A percentile compares a stretch with the other conserved stretches of the same genome.
Evolutionary conservation across 2,329 filamentous ascomycete genomes (phyloP).

Genomic region (Aspergillus tamarii): DNA sequence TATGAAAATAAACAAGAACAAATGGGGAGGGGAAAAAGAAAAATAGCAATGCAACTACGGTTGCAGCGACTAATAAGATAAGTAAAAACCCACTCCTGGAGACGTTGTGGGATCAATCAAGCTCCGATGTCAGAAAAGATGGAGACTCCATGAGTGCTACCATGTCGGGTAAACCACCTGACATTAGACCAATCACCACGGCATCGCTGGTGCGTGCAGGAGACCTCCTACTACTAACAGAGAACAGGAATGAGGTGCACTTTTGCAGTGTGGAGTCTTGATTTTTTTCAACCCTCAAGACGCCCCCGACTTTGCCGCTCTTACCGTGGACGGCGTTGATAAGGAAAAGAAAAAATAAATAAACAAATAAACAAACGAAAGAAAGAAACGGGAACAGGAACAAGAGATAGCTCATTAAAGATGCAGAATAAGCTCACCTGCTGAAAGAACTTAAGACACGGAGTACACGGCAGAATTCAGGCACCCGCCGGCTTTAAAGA

Average conservation of each 20-base stretch:
- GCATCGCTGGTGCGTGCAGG: neutral
- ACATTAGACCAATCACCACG: conserved; percentile 6
- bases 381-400: neutral
- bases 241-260: neutral
- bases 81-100: neutral
- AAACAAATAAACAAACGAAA: neutral
- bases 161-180: neutral
- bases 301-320: neutral
- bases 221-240: neutral
- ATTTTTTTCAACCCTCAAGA: neutral
- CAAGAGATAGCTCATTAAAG: neutral
- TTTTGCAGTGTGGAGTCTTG: neutral
- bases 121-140: neutral
- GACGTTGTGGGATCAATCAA: neutral
- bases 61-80: neutral
- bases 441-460: conserved; percentile 8
- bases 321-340: neutral
- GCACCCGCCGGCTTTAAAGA: conserved; percentile 10
- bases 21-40: neutral
- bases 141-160: neutral
- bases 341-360: neutral
- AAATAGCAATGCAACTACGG: neutral
- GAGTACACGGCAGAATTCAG: conserved; percentile 10
- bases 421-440: conserved; percentile 22
- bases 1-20: neutral